Percentiles rank a stretch among this genome's conserved stretches.
These are phyloP conservation scores for Leccinum olivaceopallidum DNA, from an alignment of 768 basidiomycete species.

Conservation along the genomic window DNA sequence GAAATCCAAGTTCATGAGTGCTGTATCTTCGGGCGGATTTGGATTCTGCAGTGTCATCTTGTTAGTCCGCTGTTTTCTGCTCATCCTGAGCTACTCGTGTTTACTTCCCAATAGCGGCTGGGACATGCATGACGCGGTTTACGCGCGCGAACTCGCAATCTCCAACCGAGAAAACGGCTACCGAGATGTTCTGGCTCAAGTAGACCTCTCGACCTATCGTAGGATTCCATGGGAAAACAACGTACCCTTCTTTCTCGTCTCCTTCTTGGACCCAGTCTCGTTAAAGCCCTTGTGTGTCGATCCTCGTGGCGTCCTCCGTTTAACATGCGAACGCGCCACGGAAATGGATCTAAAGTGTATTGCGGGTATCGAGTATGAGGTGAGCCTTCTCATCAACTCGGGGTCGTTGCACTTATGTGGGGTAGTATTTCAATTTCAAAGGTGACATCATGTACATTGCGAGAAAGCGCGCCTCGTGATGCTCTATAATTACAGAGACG, in stretches of 20 bases:
- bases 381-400: constrained; percentile 28
- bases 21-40: constrained; percentile 78
- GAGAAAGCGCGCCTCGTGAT: background rate
- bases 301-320: constrained; percentile 79
- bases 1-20: constrained; percentile 87
- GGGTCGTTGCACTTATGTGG: constrained; percentile 6
- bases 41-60: constrained; percentile 95
- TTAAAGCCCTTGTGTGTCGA: constrained; percentile 76
- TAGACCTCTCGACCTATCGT: constrained; percentile 87
- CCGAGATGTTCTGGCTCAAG: constrained; percentile 79
- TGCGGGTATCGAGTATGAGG: constrained; percentile 95
- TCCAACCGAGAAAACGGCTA: constrained; percentile 94
- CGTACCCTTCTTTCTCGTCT: constrained; percentile 91
- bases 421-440: constrained; percentile 88
- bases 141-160: constrained; percentile 82
- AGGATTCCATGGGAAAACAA: constrained; percentile 91
- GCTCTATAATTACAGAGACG: constrained; percentile 59
- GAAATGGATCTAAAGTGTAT: constrained; percentile 59
- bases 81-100: background rate
- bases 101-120: constrained; percentile 56
- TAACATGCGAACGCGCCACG: constrained; percentile 51
- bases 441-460: constrained; percentile 41
- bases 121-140: constrained; percentile 90
- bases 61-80: constrained; percentile 42
- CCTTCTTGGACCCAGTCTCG: constrained; percentile 87